Conservation (phyloP, 2,329 filamentous ascomycete genomes). For the Dactylellina leptospora region DNA sequence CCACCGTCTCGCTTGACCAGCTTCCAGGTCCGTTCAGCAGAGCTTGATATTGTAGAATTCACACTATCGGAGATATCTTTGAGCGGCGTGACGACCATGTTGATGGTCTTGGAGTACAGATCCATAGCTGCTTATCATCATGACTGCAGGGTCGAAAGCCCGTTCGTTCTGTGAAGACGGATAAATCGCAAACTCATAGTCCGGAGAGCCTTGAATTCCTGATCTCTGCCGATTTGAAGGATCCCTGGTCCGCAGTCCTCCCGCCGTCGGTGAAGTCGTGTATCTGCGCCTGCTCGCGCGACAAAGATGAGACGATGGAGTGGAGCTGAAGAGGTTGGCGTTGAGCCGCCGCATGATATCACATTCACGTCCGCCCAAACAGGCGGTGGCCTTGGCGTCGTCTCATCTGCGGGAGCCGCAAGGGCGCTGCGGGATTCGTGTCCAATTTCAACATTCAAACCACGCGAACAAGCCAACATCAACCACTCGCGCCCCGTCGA, state of each 20-base stretch:
- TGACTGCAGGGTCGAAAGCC: slow-evolving; percentile 42
- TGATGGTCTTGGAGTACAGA: slow-evolving; percentile 53
- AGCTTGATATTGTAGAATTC: slow-evolving; percentile 50
- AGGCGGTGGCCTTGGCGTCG: slow-evolving; percentile 35
- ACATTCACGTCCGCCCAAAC: too few relatives aligned
- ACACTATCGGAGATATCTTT: slow-evolving; percentile 53
- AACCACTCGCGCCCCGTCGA: not conserved
- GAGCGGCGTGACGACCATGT: slow-evolving; percentile 52
- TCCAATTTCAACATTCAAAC: slow-evolving; percentile 22
- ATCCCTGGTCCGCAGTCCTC: not conserved
- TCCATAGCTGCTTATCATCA: slow-evolving; percentile 50
- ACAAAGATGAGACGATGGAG: slow-evolving; percentile 13
- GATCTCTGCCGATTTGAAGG: not conserved
- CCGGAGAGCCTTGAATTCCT: slow-evolving; percentile 10
- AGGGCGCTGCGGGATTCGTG: slow-evolving; percentile 44
- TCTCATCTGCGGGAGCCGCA: slow-evolving; percentile 33
- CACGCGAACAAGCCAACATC: slow-evolving; percentile 27
- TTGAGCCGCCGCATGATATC: slow-evolving; percentile 43
- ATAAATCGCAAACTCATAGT: slow-evolving; percentile 28
- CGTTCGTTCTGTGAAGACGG: slow-evolving; percentile 22
- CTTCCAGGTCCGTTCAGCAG: slow-evolving; percentile 49
- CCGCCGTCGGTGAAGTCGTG: not conserved
- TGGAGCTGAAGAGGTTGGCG: slow-evolving; percentile 19
- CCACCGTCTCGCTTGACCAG: slow-evolving; percentile 33
- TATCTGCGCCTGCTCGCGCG: slow-evolving; percentile 41